Conservation (phyloP, 164 flowering plant genomes). For the Buxus sempervirens region DNA sequence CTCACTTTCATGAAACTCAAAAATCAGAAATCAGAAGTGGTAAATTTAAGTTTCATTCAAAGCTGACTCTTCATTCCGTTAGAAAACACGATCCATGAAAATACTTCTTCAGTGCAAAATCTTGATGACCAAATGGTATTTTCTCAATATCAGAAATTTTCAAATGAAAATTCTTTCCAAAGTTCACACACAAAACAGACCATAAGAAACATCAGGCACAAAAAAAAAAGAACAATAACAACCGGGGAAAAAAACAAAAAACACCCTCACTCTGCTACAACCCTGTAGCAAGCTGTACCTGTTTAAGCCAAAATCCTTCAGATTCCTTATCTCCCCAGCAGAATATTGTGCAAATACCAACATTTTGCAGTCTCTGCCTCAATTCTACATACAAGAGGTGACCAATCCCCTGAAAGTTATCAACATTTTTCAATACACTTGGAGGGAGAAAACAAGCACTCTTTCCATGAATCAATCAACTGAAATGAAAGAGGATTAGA, state of each 20-base stretch:
- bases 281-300: conserved; percentile 40
- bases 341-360: conserved; percentile 61
- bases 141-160: not conserved
- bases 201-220: conserved; percentile 2
- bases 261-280: not conserved
- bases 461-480: not conserved
- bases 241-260: no score
- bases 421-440: not conserved
- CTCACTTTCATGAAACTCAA: conserved; percentile 9
- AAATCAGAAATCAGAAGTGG: not conserved
- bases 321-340: conserved; percentile 95
- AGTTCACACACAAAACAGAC: not conserved
- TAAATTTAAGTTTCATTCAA: not conserved
- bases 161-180: not conserved
- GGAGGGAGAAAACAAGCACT: not conserved
- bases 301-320: conserved; percentile 88
- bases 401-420: conserved; percentile 69
- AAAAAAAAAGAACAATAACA: not conserved
- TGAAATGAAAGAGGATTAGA: not conserved
- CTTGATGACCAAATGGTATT: not conserved
- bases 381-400: conserved; percentile 50
- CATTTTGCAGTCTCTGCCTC: conserved; percentile 65
- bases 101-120: not conserved
- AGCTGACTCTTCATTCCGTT: conserved; percentile 1
- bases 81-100: not conserved